Percentiles rank a stretch among this genome's conserved stretches.
phyloP scores from a whole-genome alignment of 108 stramenopile species.

The Conticribra weissflogii region DNA sequence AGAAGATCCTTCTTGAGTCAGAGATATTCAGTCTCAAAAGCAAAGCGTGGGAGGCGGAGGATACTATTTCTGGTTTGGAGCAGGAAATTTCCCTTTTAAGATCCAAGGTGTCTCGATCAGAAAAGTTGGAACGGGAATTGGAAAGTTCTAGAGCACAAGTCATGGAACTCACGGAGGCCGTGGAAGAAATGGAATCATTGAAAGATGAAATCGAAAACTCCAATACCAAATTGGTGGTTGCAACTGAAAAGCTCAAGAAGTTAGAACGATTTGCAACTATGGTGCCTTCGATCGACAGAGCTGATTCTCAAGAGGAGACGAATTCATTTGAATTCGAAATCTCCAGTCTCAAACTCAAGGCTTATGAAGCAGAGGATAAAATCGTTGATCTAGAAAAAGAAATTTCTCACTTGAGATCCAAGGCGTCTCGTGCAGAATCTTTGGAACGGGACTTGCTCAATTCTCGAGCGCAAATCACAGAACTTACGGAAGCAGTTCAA shows the following conservation, averaged over 20 bases:
- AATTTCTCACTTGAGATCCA: not conserved
- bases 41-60: constrained; percentile 11
- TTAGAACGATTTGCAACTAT: constrained; percentile 14
- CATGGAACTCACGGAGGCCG: constrained; percentile 8
- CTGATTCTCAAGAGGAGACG: not conserved
- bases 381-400: constrained; percentile 2
- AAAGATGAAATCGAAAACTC: no score
- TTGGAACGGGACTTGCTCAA: constrained; percentile 3
- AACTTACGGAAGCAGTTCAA: constrained; percentile 13
- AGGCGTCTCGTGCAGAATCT: constrained; percentile 10
- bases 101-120: constrained; percentile 1
- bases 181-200: constrained; percentile 9
- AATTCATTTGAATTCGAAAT: not conserved
- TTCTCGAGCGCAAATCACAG: constrained; percentile 10
- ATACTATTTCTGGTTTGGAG: constrained; percentile 3
- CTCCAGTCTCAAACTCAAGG: not conserved
- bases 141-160: not conserved
- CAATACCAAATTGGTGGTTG: no score
- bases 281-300: not conserved
- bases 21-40: not conserved
- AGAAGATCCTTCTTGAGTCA: constrained; percentile 3
- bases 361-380: not conserved
- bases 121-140: constrained; percentile 22
- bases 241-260: no score
- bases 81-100: constrained; percentile 2